Evolutionary conservation across 345 rosid species (phyloP).

Genomic region (Trapa bicornis): DNA sequence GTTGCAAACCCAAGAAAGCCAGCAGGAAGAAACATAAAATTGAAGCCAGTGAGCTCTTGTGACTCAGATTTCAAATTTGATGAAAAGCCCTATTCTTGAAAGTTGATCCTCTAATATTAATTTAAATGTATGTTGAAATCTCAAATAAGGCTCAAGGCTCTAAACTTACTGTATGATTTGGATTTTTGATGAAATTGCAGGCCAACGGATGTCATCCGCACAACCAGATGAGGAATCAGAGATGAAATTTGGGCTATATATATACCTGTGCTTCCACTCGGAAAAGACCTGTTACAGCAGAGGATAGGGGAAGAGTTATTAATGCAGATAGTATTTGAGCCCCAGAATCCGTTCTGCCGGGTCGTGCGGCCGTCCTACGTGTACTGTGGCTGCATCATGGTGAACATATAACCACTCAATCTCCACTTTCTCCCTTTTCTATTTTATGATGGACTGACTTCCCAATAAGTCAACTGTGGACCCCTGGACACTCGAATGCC

Average conservation of each 20-base stretch:
- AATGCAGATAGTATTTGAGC: slow-evolving; percentile 22
- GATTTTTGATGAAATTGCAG: slow-evolving; percentile 1
- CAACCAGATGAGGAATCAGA: slow-evolving; percentile 13
- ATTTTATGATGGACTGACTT: background rate
- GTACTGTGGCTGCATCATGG: slow-evolving; percentile 12
- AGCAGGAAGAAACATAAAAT: slow-evolving; percentile 12
- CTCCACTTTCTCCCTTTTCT: background rate
- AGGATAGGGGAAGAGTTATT: slow-evolving; percentile 22
- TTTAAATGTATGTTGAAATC: too few relatives aligned
- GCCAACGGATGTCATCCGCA: background rate
- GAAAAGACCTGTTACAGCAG: slow-evolving; percentile 15
- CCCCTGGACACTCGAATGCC: background rate
- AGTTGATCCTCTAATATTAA: background rate
- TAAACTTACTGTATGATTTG: background rate
- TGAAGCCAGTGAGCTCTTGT: slow-evolving; percentile 17
- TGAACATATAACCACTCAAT: background rate
- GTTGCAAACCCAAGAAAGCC: slow-evolving; percentile 6
- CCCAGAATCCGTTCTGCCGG: slow-evolving; percentile 28
- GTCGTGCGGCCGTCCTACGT: slow-evolving; percentile 18
- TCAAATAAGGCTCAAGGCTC: too few relatives aligned
- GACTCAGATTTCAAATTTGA: background rate
- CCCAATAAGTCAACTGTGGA: background rate
- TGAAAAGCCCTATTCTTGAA: background rate
- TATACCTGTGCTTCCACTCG: slow-evolving; percentile 17
- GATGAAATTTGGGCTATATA: slow-evolving; percentile 8